These are phyloP conservation scores for Fusarium burgessii DNA, from an alignment of 2,329 filamentous ascomycete genomes.

Conservation along the genomic window DNA sequence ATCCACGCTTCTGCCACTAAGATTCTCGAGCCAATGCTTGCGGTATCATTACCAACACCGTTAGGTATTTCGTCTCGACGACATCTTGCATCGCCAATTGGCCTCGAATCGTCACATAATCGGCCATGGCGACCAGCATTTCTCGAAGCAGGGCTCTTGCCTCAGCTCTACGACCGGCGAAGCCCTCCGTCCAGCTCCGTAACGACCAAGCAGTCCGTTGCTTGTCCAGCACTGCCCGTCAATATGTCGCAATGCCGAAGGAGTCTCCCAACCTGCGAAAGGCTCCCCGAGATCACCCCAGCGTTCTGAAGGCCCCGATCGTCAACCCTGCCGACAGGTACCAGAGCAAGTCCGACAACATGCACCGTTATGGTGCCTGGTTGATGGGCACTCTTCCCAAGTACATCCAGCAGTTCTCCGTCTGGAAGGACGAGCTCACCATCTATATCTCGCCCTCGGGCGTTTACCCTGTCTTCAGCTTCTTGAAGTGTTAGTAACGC, in stretches of 20 bases:
- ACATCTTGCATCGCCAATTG: slow-evolving; percentile 58
- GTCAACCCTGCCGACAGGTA: slow-evolving; percentile 96
- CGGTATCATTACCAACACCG: slow-evolving; percentile 50
- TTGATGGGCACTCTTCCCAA: slow-evolving; percentile 96
- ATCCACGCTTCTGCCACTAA: slow-evolving; percentile 34
- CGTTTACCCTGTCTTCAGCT: slow-evolving; percentile 90
- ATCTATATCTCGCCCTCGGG: slow-evolving; percentile 92
- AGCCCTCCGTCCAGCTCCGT: slow-evolving; percentile 57
- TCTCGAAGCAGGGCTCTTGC: slow-evolving; percentile 67
- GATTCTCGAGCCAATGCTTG: slow-evolving; percentile 46
- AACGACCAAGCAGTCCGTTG: slow-evolving; percentile 59
- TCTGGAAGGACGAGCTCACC: slow-evolving; percentile 99
- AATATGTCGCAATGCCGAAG: slow-evolving; percentile 68
- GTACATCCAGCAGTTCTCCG: slow-evolving; percentile 98
- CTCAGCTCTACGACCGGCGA: slow-evolving; percentile 67
- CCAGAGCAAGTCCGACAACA: slow-evolving; percentile 83
- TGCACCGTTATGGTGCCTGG: slow-evolving; percentile 97
- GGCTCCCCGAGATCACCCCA: slow-evolving; percentile 68
- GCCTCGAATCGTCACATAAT: slow-evolving; percentile 51
- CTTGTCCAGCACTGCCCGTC: slow-evolving; percentile 62
- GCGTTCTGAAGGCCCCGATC: slow-evolving; percentile 79
- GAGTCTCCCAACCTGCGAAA: slow-evolving; percentile 75
- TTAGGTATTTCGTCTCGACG: slow-evolving; percentile 44
- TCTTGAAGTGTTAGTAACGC: slow-evolving; percentile 78
- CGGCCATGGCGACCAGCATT: slow-evolving; percentile 71